These are phyloP conservation scores for Lichtheimia hyalospora DNA, from an alignment of 371 early-diverging fungal species.

Conservation along the genomic window DNA sequence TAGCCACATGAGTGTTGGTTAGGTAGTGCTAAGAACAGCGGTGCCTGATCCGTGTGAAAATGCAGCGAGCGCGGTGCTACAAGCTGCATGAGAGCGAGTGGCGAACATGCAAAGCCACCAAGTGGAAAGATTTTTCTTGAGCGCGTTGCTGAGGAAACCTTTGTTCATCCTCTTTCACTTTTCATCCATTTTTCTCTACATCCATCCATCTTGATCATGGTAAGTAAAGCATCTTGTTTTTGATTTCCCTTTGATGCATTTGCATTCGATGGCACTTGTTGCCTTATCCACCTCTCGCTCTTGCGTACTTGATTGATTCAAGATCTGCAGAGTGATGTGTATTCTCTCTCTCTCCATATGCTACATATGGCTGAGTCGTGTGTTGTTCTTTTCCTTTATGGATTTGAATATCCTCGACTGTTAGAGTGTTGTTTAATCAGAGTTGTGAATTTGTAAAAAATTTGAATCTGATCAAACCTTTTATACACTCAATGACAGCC, in stretches of 20 bases:
- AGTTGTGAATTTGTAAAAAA: slow-evolving; percentile 29
- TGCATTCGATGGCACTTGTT: too few relatives aligned
- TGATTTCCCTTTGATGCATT: not conserved
- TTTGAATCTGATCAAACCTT: slow-evolving; percentile 32
- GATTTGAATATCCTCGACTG: slow-evolving; percentile 13
- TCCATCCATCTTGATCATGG: slow-evolving; percentile 9
- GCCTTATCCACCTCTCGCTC: too few relatives aligned
- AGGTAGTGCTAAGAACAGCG: too few relatives aligned
- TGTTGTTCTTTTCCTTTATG: not conserved
- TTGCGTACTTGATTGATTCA: not conserved
- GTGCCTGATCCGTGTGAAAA: too few relatives aligned
- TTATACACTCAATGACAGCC: slow-evolving; percentile 39
- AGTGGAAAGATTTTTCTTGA: too few relatives aligned
- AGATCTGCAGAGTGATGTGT: not conserved
- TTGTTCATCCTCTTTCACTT: not conserved
- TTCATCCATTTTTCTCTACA: slow-evolving; percentile 12
- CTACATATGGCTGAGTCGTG: slow-evolving; percentile 18
- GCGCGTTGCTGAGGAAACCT: not conserved
- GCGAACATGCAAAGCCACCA: too few relatives aligned
- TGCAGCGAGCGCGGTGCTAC: too few relatives aligned
- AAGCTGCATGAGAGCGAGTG: too few relatives aligned
- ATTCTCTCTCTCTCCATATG: slow-evolving; percentile 1
- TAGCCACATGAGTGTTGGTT: too few relatives aligned
- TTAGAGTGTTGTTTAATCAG: slow-evolving; percentile 30
- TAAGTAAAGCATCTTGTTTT: slow-evolving; percentile 5